phyloP scores from a whole-genome alignment of 1,284 basidiomycete species.

The Pulchroboletus neoregius region DNA sequence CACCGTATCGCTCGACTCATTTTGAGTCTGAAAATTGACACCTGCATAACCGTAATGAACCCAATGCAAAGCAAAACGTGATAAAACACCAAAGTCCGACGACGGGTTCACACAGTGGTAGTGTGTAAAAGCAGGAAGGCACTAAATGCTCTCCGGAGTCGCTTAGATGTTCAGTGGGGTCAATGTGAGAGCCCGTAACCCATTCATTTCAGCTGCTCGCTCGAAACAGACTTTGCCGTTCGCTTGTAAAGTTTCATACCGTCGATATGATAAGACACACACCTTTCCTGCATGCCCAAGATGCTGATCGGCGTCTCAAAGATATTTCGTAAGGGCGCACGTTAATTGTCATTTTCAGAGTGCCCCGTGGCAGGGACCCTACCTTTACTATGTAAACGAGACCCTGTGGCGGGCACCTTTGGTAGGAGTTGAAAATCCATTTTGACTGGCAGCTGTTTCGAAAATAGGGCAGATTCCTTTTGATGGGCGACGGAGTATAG shows the following conservation, averaged over 20 bases:
- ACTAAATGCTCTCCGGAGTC: neutral
- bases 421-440: neutral
- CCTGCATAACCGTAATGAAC: neutral
- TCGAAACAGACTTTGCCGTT: slow-evolving; percentile 4
- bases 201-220: no score
- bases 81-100: neutral
- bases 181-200: neutral
- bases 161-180: neutral
- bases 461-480: neutral
- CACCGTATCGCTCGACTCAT: neutral
- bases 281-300: neutral
- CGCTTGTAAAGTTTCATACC: slow-evolving; percentile 1
- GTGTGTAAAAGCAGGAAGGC: neutral
- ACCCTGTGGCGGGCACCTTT: slow-evolving; percentile 24
- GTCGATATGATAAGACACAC: neutral
- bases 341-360: slow-evolving; percentile 12
- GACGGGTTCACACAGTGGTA: neutral
- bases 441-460: slow-evolving; percentile 8
- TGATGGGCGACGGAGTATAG: neutral
- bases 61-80: slow-evolving; percentile 7
- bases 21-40: neutral
- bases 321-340: slow-evolving; percentile 17
- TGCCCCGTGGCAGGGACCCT: slow-evolving; percentile 17
- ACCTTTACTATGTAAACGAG: slow-evolving; percentile 2
- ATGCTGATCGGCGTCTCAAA: slow-evolving; percentile 18